A percentile compares a stretch with the other conserved stretches of the same genome.
Conservation (phyloP, 441 rosid species). For the Gossypium gossypioides region DNA sequence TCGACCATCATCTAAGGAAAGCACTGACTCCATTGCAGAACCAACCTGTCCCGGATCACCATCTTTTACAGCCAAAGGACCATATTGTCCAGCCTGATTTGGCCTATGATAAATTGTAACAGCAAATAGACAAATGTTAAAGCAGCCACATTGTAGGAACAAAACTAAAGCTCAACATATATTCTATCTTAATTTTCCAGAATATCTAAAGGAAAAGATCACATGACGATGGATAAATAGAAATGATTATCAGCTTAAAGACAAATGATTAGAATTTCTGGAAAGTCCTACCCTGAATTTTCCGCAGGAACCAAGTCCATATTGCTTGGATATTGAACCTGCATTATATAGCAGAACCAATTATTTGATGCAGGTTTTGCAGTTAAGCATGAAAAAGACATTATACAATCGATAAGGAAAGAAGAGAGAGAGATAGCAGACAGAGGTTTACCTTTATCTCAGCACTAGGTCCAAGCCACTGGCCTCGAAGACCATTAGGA, state of each 20-base stretch:
- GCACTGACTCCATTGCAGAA: constrained; percentile 66
- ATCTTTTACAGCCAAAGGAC: constrained; percentile 31
- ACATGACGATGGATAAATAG: not conserved
- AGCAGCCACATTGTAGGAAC: constrained; percentile 15
- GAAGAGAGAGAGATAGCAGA: not conserved
- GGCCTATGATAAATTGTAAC: constrained; percentile 31
- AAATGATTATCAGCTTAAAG: not conserved
- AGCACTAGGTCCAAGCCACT: constrained; percentile 73
- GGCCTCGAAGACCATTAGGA: constrained; percentile 79
- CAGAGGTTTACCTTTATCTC: constrained; percentile 53
- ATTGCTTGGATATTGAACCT: constrained; percentile 88
- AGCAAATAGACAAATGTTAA: constrained; percentile 23
- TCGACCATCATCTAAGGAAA: constrained; percentile 87
- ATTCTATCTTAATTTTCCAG: not conserved
- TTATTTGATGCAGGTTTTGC: constrained; percentile 10
- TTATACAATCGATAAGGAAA: not conserved
- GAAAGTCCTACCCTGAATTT: constrained; percentile 35
- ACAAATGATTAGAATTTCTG: not conserved
- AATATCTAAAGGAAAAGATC: not conserved
- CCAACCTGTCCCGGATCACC: constrained; percentile 31
- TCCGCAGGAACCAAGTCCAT: constrained; percentile 39
- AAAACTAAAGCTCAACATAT: not conserved
- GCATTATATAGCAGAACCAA: constrained; percentile 21
- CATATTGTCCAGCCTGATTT: constrained; percentile 36
- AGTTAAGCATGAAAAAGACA: constrained; percentile 6